Base-by-base conservation (phyloP, 1,284 basidiomycete species). In the Cutaneotrichosporon arboriforme region DNA sequence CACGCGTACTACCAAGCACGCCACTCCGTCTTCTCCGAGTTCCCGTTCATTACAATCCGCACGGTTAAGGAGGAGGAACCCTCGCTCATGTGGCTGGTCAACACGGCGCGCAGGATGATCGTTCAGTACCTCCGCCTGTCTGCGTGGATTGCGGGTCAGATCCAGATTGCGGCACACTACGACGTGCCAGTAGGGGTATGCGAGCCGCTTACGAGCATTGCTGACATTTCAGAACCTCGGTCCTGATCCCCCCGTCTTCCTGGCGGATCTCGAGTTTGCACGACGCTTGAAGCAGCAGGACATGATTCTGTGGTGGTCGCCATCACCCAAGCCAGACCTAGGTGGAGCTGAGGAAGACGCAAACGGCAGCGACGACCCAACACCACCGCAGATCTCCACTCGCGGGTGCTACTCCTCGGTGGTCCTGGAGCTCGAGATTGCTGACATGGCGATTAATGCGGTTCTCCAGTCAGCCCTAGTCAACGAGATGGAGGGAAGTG, bases 261-360 rank as follows among this genome's bases (percentile, higher is more conserved):
- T 96, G 31, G 84, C 91, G 2, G 96, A 99, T 64, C 81, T 98
- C 55, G 88, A 86, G 61, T 94, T 97, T 68, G 89, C 94, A 0
- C 84, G 93, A 5, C 83, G 88, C 20, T 77, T 98, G 42, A 78
- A 84, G 47, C 84, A 85, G 51, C 88, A 96, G 60, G 96, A 98
- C 67, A 85, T 90, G 72, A 79, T 97, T 2, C 78, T 98, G 1
- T 99, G 96, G 96, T 99, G 96, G 96, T 94, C 94, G 4, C 81
- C 86, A 1, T 83, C 85, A 4, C 84, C 88, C 34, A 81, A 81
- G n/a, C 93, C 96, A 4, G 96, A 98, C 74, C 80, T 98, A 0
- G 96, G 96, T 39, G 96, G 96, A 2, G 81, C 86, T 45, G 92
- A 99, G 69, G 84, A 90, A 46, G 96, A 98, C 70, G 81, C 81